Evolutionary conservation across 164 flowering plant species (phyloP).

Genomic region (Umbellularia californica): DNA sequence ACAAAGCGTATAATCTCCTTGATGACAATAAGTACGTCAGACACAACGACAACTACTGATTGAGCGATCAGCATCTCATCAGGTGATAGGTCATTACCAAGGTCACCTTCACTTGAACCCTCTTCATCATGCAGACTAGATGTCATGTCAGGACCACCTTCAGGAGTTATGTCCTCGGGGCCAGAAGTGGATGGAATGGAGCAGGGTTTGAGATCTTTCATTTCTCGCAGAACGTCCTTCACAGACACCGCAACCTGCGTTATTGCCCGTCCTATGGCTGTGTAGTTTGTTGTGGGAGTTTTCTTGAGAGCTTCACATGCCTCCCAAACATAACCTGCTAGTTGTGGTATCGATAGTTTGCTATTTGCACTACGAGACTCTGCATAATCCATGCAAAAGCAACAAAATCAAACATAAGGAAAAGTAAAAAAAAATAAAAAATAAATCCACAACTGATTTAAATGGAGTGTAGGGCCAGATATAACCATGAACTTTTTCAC

Average conservation of each 20-base stretch:
- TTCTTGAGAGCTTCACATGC: slow-evolving; percentile 77
- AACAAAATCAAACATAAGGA: background rate
- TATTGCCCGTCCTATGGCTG: slow-evolving; percentile 80
- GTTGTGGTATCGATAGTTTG: slow-evolving; percentile 47
- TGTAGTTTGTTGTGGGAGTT: slow-evolving; percentile 64
- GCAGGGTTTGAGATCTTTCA: slow-evolving; percentile 79
- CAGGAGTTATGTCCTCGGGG: slow-evolving; percentile 22
- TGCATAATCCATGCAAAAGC: slow-evolving; percentile 19
- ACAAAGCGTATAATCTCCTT: slow-evolving; percentile 82
- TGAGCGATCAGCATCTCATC: slow-evolving; percentile 79
- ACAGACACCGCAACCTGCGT: slow-evolving; percentile 77
- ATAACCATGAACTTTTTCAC: background rate
- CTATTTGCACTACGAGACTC: slow-evolving; percentile 35
- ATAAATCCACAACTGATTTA: background rate
- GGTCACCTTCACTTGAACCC: slow-evolving; percentile 40
- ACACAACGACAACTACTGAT: slow-evolving; percentile 39
- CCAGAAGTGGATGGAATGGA: slow-evolving; percentile 15
- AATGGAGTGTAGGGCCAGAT: background rate
- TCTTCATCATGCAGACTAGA: slow-evolving; percentile 24
- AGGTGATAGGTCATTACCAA: slow-evolving; percentile 68
- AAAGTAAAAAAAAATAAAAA: background rate
- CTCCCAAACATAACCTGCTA: slow-evolving; percentile 78
- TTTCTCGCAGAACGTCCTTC: slow-evolving; percentile 89
- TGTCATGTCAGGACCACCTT: slow-evolving; percentile 19
- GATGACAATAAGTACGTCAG: slow-evolving; percentile 42